These are phyloP conservation scores for Gossypium davidsonii DNA, from an alignment of 441 rosid species.

Conservation along the genomic window DNA sequence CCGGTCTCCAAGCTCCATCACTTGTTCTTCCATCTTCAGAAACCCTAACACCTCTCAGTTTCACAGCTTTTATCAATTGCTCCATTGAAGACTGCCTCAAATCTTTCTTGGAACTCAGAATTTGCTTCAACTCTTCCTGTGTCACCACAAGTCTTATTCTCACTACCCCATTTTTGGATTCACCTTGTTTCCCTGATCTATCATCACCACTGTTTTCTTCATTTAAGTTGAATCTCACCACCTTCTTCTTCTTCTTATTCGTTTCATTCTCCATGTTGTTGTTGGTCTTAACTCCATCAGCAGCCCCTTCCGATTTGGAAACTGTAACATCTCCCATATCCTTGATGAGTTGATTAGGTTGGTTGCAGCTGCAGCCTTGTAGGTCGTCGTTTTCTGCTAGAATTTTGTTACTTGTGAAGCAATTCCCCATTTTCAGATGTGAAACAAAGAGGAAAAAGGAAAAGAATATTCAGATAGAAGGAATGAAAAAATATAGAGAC, in stretches of 20 bases:
- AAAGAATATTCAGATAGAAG: background rate
- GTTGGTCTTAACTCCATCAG: background rate
- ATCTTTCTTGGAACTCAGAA: constrained; percentile 30
- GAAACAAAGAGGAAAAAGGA: background rate
- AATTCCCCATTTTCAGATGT: constrained; percentile 38
- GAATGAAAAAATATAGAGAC: background rate
- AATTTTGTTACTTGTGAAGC: constrained; percentile 20
- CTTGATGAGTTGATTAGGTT: constrained; percentile 1
- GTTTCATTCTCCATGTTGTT: background rate
- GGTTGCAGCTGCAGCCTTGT: background rate
- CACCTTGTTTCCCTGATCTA: constrained; percentile 8
- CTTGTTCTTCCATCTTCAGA: background rate
- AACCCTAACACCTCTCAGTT: constrained; percentile 29
- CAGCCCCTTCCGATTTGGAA: background rate
- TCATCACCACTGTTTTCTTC: constrained; percentile 2
- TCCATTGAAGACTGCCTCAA: constrained; percentile 27
- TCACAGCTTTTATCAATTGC: constrained; percentile 34
- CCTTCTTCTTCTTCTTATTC: constrained; percentile 15
- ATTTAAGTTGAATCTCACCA: constrained; percentile 23
- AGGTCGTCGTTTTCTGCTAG: constrained; percentile 2
- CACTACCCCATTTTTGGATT: constrained; percentile 25
- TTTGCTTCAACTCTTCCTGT: constrained; percentile 47
- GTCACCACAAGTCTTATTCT: constrained; percentile 59
- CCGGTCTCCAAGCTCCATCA: constrained; percentile 41
- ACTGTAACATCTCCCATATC: background rate